Evolutionary conservation across 768 basidiomycete genomes (phyloP).

Genomic region (Termitomyces sp.): DNA sequence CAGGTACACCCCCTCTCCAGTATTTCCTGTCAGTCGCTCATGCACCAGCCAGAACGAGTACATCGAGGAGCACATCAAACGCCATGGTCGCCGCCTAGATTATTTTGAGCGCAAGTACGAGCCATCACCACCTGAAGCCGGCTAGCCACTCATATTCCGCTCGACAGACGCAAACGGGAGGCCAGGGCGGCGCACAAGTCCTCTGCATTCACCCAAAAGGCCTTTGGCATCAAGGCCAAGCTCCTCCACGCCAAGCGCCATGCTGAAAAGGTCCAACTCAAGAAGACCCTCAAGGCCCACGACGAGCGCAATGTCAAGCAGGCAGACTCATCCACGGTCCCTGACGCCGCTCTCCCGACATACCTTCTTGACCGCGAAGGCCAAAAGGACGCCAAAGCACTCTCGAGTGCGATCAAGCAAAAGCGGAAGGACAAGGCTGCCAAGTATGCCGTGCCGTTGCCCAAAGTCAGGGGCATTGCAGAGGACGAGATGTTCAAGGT

Average conservation of each 20-base stretch:
- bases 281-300: slow-evolving; percentile 99
- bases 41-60: slow-evolving; percentile 78
- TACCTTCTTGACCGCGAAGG: slow-evolving; percentile 96
- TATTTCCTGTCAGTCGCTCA: not conserved
- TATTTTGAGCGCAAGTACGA: slow-evolving; percentile 91
- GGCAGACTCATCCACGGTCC: slow-evolving; percentile 73
- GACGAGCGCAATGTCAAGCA: slow-evolving; percentile 99
- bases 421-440: slow-evolving; percentile 99
- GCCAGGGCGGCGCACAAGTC: slow-evolving; percentile 72
- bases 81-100: slow-evolving; percentile 93
- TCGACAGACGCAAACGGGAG: slow-evolving; percentile 69
- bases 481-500: slow-evolving; percentile 99
- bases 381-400: slow-evolving; percentile 96
- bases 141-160: not conserved
- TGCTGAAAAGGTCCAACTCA: slow-evolving; percentile 96
- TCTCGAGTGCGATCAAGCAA: slow-evolving; percentile 95
- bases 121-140: not conserved
- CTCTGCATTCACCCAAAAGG: slow-evolving; percentile 86
- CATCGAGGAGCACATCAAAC: slow-evolving; percentile 97
- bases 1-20: slow-evolving; percentile 40
- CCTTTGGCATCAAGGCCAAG: slow-evolving; percentile 96
- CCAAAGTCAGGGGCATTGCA: slow-evolving; percentile 95
- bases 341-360: slow-evolving; percentile 90
- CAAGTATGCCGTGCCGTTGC: slow-evolving; percentile 94
- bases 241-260: slow-evolving; percentile 96